Evolutionary conservation across 164 flowering plant genomes (phyloP).

Genomic region (Kingdonia uniflora): DNA sequence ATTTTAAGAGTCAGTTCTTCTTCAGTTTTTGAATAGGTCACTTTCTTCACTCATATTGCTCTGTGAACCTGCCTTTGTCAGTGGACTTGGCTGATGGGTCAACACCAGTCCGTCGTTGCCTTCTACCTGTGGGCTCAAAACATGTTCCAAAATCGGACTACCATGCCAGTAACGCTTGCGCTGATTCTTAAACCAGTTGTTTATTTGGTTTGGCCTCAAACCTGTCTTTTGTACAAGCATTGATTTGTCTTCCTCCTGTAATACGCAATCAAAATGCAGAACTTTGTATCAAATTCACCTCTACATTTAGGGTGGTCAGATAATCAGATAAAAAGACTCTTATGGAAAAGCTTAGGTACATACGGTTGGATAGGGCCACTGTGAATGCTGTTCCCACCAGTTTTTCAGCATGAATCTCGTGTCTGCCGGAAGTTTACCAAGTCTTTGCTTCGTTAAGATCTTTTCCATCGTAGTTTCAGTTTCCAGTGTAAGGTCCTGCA

Average conservation of each 20-base stretch:
- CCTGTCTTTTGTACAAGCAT: slow-evolving; percentile 6
- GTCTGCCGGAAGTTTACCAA: slow-evolving; percentile 84
- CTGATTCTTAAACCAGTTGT: slow-evolving; percentile 9
- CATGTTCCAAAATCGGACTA: background rate
- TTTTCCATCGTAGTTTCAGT: slow-evolving; percentile 73
- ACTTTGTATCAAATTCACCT: background rate
- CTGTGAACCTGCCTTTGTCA: background rate
- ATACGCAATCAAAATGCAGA: too few species aligned
- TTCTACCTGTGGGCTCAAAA: background rate
- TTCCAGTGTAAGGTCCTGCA: slow-evolving; percentile 73
- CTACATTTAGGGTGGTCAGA: background rate
- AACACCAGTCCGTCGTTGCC: background rate
- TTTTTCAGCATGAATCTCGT: slow-evolving; percentile 67
- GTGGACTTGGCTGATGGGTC: too few species aligned
- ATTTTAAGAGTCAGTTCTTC: background rate
- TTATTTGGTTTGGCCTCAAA: slow-evolving; percentile 5
- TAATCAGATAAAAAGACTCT: background rate
- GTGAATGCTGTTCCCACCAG: slow-evolving; percentile 87
- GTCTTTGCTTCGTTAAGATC: slow-evolving; percentile 67
- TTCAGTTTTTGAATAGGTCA: background rate
- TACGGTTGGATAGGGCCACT: slow-evolving; percentile 92
- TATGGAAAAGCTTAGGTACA: slow-evolving; percentile 7
- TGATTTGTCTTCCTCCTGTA: slow-evolving; percentile 9
- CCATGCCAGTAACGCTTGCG: slow-evolving; percentile 6
- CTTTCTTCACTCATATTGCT: background rate